phyloP scores from a whole-genome alignment of 192 early-diverging fungal genomes.

The Jimgerdemannia flammicorona region DNA sequence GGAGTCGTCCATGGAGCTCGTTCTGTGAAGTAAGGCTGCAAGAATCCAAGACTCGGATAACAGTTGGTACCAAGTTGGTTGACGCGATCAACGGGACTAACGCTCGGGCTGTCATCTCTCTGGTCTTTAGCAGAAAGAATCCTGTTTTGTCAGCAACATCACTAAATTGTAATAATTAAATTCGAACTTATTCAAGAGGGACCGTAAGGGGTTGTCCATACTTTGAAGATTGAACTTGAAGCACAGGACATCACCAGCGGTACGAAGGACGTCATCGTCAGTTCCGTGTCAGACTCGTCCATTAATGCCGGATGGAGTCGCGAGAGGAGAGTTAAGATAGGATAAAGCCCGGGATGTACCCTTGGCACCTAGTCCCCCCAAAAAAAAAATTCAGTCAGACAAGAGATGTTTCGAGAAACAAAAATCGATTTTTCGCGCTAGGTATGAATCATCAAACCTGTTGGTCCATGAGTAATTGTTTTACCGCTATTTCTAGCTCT shows the following conservation, averaged over 20 bases:
- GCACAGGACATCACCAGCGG: slow-evolving; percentile 49
- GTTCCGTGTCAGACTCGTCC: slow-evolving; percentile 33
- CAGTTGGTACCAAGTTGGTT: slow-evolving; percentile 48
- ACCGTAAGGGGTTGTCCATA: slow-evolving; percentile 2
- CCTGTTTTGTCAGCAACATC: no score
- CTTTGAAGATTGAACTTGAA: slow-evolving; percentile 52
- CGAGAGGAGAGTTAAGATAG: slow-evolving; percentile 83
- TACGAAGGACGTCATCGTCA: slow-evolving; percentile 43
- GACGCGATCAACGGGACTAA: slow-evolving; percentile 70
- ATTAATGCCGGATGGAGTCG: slow-evolving; percentile 66
- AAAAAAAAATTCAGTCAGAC: no score
- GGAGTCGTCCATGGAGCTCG: slow-evolving; percentile 68
- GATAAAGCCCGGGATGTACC: slow-evolving; percentile 88
- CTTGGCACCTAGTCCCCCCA: slow-evolving; percentile 14
- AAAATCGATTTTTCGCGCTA: no score
- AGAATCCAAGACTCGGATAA: slow-evolving; percentile 44
- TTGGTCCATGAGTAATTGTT: slow-evolving; percentile 40
- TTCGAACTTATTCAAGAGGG: background rate
- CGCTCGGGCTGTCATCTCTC: slow-evolving; percentile 85
- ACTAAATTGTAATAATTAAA: no score
- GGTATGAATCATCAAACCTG: background rate
- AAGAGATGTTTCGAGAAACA: no score
- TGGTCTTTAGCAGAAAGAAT: slow-evolving; percentile 44
- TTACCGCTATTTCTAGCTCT: slow-evolving; percentile 69
- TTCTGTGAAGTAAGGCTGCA: slow-evolving; percentile 54